phyloP scores from a whole-genome alignment of 192 early-diverging fungal genomes.

The Haplosporangium gracile region DNA sequence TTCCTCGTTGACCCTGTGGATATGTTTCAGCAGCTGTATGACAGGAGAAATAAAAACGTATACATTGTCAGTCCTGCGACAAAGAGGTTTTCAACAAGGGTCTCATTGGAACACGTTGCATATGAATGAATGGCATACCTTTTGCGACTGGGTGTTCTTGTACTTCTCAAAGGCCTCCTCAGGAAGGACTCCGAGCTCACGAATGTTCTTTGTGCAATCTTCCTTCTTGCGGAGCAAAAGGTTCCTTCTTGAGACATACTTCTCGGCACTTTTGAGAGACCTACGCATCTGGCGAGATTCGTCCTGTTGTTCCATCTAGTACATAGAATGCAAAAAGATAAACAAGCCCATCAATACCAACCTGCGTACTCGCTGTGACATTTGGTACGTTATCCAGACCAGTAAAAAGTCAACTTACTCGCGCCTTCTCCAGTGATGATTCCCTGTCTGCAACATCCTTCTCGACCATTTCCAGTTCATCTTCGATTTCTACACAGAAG shows the following conservation, averaged over 20 bases:
- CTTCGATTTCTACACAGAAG: conserved; percentile 53
- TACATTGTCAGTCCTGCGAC: neutral
- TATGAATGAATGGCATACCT: conserved; percentile 50
- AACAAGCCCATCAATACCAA: neutral
- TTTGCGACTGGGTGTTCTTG: conserved; percentile 59
- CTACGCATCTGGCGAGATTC: conserved; percentile 62
- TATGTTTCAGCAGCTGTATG: conserved; percentile 67
- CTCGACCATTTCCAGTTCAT: conserved; percentile 31
- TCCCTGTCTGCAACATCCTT: conserved; percentile 40
- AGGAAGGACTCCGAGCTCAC: conserved; percentile 95
- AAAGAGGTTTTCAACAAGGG: neutral
- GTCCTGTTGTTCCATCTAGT: conserved; percentile 64
- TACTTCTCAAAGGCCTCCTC: conserved; percentile 91
- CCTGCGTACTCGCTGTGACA: no score
- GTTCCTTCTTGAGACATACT: conserved; percentile 78
- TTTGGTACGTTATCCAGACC: no score
- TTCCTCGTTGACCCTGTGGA: conserved; percentile 86
- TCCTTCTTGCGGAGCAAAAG: conserved; percentile 89
- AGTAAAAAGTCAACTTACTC: conserved; percentile 20
- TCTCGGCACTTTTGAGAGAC: conserved; percentile 76
- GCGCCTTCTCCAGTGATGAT: conserved; percentile 36
- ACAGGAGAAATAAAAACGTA: neutral
- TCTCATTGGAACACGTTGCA: neutral
- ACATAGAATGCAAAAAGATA: neutral
- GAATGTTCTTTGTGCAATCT: conserved; percentile 86